A percentile compares a stretch with the other conserved stretches of the same genome.
phyloP scores from a whole-genome alignment of 345 rosid genomes.

The Populus pruinosa region DNA sequence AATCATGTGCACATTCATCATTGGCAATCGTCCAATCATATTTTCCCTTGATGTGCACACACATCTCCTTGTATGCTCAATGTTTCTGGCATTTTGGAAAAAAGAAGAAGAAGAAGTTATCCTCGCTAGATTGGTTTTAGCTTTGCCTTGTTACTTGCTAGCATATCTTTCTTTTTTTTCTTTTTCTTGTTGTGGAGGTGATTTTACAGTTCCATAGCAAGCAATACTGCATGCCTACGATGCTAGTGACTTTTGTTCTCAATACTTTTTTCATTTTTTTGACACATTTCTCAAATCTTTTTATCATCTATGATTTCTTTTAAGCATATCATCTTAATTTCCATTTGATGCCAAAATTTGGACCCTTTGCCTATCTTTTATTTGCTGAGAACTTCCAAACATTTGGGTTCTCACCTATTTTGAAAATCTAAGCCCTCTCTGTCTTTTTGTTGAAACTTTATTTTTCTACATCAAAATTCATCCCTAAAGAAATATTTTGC shows the following conservation, averaged over 20 bases:
- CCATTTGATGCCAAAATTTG: not conserved
- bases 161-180: too few relatives aligned
- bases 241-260: not conserved
- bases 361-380: not conserved
- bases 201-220: not conserved
- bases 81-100: not conserved
- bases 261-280: not conserved
- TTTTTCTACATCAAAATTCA: not conserved
- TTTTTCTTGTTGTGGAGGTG: too few relatives aligned
- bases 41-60: not conserved
- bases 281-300: not conserved
- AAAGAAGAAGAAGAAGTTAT: too few relatives aligned
- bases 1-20: not conserved
- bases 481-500: not conserved
- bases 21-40: not conserved
- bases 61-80: not conserved
- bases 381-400: not conserved
- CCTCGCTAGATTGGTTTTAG: not conserved
- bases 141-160: not conserved
- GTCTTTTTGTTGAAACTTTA: not conserved
- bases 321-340: not conserved
- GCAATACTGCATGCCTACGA: not conserved
- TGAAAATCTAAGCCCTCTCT: not conserved
- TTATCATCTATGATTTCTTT: not conserved
- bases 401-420: not conserved